Conservation (phyloP, 495 filamentous ascomycete genomes). For the Penicillium pulvis region DNA sequence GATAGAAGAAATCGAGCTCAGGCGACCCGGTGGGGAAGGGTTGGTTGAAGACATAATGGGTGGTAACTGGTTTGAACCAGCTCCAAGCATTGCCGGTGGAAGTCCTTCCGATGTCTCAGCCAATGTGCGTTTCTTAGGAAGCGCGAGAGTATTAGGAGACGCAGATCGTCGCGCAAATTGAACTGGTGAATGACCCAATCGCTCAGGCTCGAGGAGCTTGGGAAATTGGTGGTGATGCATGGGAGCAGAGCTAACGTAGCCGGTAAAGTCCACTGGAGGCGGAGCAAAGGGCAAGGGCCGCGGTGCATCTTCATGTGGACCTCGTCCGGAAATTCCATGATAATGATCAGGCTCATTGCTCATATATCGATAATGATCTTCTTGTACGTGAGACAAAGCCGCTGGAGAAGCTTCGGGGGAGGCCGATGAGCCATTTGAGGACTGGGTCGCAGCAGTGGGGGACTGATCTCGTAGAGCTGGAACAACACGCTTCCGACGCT, state of each 20-base stretch:
- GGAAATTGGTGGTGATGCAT: constrained; percentile 45
- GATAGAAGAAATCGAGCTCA: constrained; percentile 80
- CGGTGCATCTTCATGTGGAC: constrained; percentile 24
- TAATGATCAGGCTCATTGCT: constrained; percentile 37
- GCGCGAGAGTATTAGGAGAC: constrained; percentile 39
- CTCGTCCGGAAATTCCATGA: constrained; percentile 3
- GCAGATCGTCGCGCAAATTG: constrained; percentile 44
- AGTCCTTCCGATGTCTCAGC: constrained; percentile 38
- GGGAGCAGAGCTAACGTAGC: constrained; percentile 42
- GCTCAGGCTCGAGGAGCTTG: constrained; percentile 43
- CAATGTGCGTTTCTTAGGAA: constrained; percentile 49
- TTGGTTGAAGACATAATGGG: constrained; percentile 48
- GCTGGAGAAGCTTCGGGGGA: constrained; percentile 48
- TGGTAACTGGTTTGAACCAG: constrained; percentile 48
- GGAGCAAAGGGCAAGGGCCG: constrained; percentile 40
- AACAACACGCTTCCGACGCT: constrained; percentile 92
- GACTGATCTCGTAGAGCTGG: constrained; percentile 68
- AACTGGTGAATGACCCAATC: constrained; percentile 34
- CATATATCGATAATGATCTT: constrained; percentile 56
- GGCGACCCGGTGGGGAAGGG: constrained; percentile 49
- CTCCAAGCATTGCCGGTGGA: constrained; percentile 36
- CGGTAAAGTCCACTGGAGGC: constrained; percentile 56
- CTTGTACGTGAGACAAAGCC: constrained; percentile 58
- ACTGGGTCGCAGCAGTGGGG: constrained; percentile 45
- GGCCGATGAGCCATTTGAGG: constrained; percentile 46